A percentile compares a stretch with the other conserved stretches of the same genome.
These are phyloP conservation scores for Aegilops tauschii DNA, from an alignment of 176 grass and related monocot genomes.

Conservation along the genomic window DNA sequence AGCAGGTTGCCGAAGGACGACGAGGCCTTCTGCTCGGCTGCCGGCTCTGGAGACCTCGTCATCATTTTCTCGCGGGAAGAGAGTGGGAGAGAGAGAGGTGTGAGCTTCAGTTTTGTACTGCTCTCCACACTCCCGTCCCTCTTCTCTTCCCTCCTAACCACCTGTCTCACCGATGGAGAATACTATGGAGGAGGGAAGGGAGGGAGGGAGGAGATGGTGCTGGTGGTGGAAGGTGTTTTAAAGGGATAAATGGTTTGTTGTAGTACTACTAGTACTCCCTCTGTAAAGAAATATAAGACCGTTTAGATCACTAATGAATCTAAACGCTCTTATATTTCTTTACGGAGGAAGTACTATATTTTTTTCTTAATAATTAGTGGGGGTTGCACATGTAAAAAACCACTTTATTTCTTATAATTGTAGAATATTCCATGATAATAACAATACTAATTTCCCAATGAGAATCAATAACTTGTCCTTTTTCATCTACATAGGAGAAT, in stretches of 20 bases:
- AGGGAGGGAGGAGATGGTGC: background rate
- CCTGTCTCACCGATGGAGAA: background rate
- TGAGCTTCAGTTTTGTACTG: background rate
- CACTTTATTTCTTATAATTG: constrained; percentile 14
- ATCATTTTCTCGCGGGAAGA: background rate
- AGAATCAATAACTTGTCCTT: constrained; percentile 24
- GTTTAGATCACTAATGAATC: too few species aligned
- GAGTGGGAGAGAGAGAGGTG: background rate
- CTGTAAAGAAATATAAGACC: too few species aligned
- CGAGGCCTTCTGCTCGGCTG: constrained; percentile 29
- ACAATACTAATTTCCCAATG: background rate
- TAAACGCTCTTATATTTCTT: too few species aligned
- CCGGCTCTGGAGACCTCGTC: constrained; percentile 23
- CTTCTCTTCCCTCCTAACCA: background rate
- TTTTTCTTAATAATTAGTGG: background rate
- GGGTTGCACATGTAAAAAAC: constrained; percentile 20
- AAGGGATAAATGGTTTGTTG: background rate
- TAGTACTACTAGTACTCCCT: background rate
- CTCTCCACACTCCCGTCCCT: constrained; percentile 13
- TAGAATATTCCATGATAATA: constrained; percentile 25
- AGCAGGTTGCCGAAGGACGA: constrained; percentile 45
- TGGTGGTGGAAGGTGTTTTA: constrained; percentile 30
- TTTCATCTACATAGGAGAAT: background rate
- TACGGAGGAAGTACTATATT: background rate
- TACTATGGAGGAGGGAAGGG: background rate